Conservation (phyloP, 2,329 filamentous ascomycete species). For the Ascochyta fabae region DNA sequence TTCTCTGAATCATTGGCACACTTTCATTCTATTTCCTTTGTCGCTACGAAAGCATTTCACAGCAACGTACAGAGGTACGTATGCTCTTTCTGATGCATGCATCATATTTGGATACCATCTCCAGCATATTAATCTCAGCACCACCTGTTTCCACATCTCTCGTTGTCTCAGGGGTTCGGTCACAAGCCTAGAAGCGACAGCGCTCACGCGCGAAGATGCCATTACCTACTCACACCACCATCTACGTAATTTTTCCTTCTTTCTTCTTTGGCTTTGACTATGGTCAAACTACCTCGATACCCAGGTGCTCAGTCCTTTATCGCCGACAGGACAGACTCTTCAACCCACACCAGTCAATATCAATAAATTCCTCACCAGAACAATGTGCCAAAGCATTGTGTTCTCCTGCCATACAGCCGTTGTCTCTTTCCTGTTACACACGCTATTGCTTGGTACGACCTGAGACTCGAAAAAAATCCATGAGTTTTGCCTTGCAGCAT, state of each 20-base stretch:
- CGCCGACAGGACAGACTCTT: too few relatives aligned
- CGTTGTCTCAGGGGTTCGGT: not conserved
- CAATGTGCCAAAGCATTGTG: too few relatives aligned
- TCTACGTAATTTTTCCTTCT: not conserved
- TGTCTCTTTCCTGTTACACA: too few relatives aligned
- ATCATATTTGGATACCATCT: not conserved
- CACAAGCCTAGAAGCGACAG: conserved; percentile 6
- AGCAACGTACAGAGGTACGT: not conserved
- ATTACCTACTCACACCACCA: not conserved
- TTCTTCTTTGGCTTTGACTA: too few relatives aligned
- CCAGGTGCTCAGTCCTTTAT: not conserved
- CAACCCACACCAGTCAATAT: too few relatives aligned
- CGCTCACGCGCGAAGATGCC: conserved; percentile 10
- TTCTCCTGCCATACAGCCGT: too few relatives aligned
- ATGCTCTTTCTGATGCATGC: not conserved
- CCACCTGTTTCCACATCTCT: not conserved
- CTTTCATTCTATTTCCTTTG: not conserved
- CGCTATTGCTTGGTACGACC: too few relatives aligned
- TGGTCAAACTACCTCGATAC: conserved; percentile 3
- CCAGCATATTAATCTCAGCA: not conserved
- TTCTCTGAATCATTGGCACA: not conserved
- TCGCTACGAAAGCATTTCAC: not conserved
- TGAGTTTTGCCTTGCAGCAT: too few relatives aligned
- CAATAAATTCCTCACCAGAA: too few relatives aligned
- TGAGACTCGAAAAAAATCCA: too few relatives aligned